Evolutionary conservation across 805 yeast species (phyloP).

Genomic region (Saccharomycopsis sp.): DNA sequence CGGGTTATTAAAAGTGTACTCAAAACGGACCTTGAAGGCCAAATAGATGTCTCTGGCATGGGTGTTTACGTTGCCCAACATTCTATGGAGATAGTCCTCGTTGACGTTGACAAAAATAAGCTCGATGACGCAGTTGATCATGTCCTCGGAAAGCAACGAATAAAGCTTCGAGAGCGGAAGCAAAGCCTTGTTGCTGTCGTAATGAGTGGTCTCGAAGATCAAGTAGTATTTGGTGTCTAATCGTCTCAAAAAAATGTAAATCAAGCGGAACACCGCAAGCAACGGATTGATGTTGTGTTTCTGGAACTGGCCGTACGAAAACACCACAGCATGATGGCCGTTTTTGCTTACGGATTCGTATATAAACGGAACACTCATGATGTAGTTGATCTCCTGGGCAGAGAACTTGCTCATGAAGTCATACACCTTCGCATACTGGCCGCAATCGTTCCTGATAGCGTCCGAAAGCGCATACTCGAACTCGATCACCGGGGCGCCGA

Average conservation of each 20-base stretch:
- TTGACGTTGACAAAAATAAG: neutral
- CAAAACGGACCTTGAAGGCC: neutral
- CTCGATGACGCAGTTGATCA: neutral
- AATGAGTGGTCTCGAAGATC: conserved; percentile 65
- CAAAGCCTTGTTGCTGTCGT: conserved; percentile 24
- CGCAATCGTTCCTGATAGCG: conserved; percentile 19
- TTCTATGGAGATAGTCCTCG: neutral
- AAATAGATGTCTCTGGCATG: neutral
- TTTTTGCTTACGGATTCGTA: conserved; percentile 61
- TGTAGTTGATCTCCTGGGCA: conserved; percentile 42
- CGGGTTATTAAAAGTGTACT: conserved; percentile 32
- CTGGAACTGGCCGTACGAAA: conserved; percentile 39
- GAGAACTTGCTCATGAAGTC: conserved; percentile 67
- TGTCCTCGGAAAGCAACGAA: conserved; percentile 5
- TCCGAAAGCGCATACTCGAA: neutral
- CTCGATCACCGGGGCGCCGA: neutral
- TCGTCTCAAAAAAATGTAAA: conserved; percentile 62
- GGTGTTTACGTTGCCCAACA: neutral
- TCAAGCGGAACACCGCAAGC: conserved; percentile 35
- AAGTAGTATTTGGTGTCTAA: conserved; percentile 63
- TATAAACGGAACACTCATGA: conserved; percentile 41
- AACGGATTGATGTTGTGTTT: conserved; percentile 11
- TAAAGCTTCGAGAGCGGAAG: conserved; percentile 3
- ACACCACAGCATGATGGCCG: conserved; percentile 61
- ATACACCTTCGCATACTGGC: conserved; percentile 44